Conservation (phyloP, 2,329 filamentous ascomycete species). For the Alternaria conjuncta region DNA sequence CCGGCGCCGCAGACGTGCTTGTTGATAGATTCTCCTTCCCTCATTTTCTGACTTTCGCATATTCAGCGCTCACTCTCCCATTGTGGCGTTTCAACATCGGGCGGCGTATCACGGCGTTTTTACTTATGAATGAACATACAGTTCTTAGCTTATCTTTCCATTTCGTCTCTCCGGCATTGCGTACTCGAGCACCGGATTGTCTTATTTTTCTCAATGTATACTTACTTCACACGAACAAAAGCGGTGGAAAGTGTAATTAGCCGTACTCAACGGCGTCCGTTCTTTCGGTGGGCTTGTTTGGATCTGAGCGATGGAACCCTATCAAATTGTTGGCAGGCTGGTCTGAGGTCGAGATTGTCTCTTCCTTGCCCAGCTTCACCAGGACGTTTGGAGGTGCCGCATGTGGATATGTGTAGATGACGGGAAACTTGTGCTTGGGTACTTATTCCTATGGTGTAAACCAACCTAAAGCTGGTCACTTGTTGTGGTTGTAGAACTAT, state of each 20-base stretch:
- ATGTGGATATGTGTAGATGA: constrained; percentile 33
- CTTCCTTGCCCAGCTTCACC: neutral
- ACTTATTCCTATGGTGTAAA: constrained; percentile 5
- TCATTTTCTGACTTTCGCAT: constrained; percentile 25
- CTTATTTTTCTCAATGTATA: constrained; percentile 24
- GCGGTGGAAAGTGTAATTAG: constrained; percentile 37
- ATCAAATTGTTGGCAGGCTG: constrained; percentile 1
- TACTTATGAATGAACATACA: constrained; percentile 6
- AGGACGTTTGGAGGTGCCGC: constrained; percentile 1
- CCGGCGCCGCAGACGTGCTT: constrained; percentile 19
- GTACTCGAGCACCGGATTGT: constrained; percentile 9
- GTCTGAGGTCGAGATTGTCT: neutral
- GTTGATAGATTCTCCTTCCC: constrained; percentile 31
- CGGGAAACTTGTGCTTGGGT: constrained; percentile 10
- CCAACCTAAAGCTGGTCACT: constrained; percentile 13
- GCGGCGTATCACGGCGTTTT: constrained; percentile 43
- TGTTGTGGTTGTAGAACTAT: constrained; percentile 27
- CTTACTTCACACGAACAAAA: constrained; percentile 30
- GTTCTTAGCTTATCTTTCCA: constrained; percentile 12
- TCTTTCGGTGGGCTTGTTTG: constrained; percentile 16
- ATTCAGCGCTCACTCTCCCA: constrained; percentile 29
- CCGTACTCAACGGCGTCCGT: constrained; percentile 23
- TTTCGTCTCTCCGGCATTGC: constrained; percentile 15
- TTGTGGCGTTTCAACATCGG: constrained; percentile 29
- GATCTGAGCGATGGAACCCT: constrained; percentile 2